Evolutionary conservation across 257 asterid species (phyloP), one percentile per base, ranked within the genome.

Genomic region (Datura wrightii): DNA sequence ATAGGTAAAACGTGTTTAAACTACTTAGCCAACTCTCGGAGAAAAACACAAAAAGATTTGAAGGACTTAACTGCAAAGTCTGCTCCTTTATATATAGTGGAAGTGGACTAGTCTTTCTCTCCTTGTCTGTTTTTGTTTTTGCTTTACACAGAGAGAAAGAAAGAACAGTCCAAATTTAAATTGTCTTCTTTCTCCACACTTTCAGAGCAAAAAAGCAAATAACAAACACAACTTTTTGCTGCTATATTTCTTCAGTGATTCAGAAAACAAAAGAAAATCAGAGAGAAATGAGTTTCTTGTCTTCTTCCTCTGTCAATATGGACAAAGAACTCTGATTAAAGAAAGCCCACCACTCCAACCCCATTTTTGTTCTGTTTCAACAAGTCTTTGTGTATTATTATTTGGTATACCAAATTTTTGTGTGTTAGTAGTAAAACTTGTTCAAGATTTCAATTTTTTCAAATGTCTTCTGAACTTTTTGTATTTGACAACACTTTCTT

Each of bases 401-500:
- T 24, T 24, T 24, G 31, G 31, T 24, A 24, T 24, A 24, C 31
- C 31, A 39, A 39, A 39, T 39, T 39, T 39, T 4, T 39, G 42
- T 39, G 42, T 39, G 42, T 39, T 1, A 24, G 31, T 24, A 24
- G 31, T 39, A 39, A 39, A 39, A 39, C 42, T 39, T 39, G 42
- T 39, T 39, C 42, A 39, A 50, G 14, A n/a, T 44, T 46, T 44
- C 41, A 50, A 39, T 56, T 36, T 79, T 56, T 54, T 62, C 24
- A 87, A 83, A 94, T 94, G 98, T 91, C 98, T 84, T 93, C 97
- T 9, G 97, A 94, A 58, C 82, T 92, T 11, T 92, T 90, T 66
- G 6, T 85, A 31, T 90, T 92, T 80, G 98, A 92, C 16, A 89
- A 90, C 87, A 78, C 90, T 10, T 86, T 88, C 76, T 90, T 89